Evolutionary conservation across 495 filamentous ascomycete species (phyloP).

Genomic region (Xylaria acuta): DNA sequence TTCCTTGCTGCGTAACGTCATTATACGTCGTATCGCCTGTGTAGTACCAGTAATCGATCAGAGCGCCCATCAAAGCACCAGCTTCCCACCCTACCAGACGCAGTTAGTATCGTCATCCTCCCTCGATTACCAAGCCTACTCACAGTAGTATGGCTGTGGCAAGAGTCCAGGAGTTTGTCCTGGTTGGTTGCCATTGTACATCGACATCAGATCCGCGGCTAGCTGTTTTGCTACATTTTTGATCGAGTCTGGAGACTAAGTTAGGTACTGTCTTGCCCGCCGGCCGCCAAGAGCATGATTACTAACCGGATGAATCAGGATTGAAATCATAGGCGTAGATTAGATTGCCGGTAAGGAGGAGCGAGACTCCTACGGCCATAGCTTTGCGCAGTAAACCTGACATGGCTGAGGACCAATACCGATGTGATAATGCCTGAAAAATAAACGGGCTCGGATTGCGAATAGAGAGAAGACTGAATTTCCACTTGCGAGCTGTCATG

Average conservation of each 20-base stretch:
- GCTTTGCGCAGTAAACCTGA: constrained; percentile 12
- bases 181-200: constrained; percentile 69
- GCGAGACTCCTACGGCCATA: background rate
- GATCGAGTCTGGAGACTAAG: constrained; percentile 64
- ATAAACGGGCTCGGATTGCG: background rate
- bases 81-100: constrained; percentile 78
- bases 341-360: background rate
- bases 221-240: constrained; percentile 64
- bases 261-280: background rate
- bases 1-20: constrained; percentile 55
- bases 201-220: constrained; percentile 70
- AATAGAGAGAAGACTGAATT: background rate
- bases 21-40: constrained; percentile 70
- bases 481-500: background rate
- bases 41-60: constrained; percentile 73
- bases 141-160: constrained; percentile 54
- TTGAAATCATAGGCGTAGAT: constrained; percentile 23
- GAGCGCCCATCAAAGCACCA: constrained; percentile 72
- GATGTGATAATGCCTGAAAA: background rate
- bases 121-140: background rate
- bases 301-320: constrained; percentile 20
- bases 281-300: background rate
- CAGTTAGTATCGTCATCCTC: constrained; percentile 38
- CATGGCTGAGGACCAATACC: background rate
- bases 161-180: constrained; percentile 58